These are phyloP conservation scores for Aspergillus steynii DNA, from an alignment of 495 filamentous ascomycete species.

Conservation along the genomic window DNA sequence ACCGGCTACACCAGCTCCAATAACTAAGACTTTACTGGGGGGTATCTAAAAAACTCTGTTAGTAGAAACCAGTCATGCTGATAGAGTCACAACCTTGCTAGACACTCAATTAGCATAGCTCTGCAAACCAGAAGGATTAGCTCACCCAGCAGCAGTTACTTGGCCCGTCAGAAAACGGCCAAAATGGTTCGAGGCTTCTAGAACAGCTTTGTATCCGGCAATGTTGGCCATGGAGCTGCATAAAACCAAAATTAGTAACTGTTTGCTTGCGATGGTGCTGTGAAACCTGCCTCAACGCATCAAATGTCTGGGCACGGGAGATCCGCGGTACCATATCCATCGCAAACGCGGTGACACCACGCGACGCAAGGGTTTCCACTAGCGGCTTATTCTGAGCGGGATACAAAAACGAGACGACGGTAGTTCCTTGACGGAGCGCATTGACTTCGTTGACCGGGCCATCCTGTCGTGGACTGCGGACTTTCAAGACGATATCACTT, in stretches of 20 bases:
- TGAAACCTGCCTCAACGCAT: conserved; percentile 57
- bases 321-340: conserved; percentile 87
- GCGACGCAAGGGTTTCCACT: conserved; percentile 64
- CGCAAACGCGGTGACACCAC: conserved; percentile 68
- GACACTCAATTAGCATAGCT: conserved; percentile 7
- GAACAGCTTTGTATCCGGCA: conserved; percentile 80
- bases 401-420: conserved; percentile 74
- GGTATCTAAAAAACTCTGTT: conserved; percentile 57
- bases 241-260: background rate
- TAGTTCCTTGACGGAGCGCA: conserved; percentile 59
- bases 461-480: conserved; percentile 62
- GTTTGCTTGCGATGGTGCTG: background rate
- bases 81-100: conserved; percentile 16
- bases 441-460: conserved; percentile 58
- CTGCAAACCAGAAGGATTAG: background rate
- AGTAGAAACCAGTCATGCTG: conserved; percentile 3
- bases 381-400: conserved; percentile 68
- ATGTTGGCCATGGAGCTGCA: conserved; percentile 80
- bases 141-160: conserved; percentile 71
- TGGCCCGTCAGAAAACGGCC: conserved; percentile 81
- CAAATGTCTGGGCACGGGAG: conserved; percentile 77
- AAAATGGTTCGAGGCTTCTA: conserved; percentile 81
- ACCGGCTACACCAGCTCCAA: conserved; percentile 80
- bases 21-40: conserved; percentile 78
- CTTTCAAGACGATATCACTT: conserved; percentile 76